A percentile compares a stretch with the other conserved stretches of the same genome.
phyloP scores from a whole-genome alignment of 2,329 filamentous ascomycete species.

The Ophiognomonia clavigignenti-juglandacearum region DNA sequence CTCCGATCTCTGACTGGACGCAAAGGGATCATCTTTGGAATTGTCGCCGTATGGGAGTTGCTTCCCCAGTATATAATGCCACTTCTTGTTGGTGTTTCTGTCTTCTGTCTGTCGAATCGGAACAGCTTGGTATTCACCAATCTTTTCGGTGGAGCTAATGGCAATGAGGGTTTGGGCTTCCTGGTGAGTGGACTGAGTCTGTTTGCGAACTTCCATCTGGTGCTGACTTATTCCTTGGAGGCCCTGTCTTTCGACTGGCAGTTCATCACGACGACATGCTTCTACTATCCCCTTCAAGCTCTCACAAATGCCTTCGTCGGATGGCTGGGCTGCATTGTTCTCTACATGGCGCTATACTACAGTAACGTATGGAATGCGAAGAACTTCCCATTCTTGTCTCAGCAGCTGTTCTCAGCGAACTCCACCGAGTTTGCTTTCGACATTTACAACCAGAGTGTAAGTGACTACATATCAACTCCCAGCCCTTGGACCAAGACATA shows the following conservation, averaged over 20 bases:
- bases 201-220: neutral
- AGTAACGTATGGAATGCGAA: conserved; percentile 31
- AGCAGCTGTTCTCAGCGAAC: conserved; percentile 31
- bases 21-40: conserved; percentile 29
- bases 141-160: conserved; percentile 42
- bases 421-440: conserved; percentile 31
- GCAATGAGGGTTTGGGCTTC: conserved; percentile 32
- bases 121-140: conserved; percentile 39
- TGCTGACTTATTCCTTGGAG: neutral
- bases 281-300: conserved; percentile 33
- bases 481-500: neutral
- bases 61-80: conserved; percentile 43
- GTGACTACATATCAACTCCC: neutral
- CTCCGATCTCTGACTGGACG: too few species aligned
- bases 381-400: conserved; percentile 27
- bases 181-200: conserved; percentile 19
- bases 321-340: conserved; percentile 27
- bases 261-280: conserved; percentile 30
- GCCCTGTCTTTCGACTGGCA: conserved; percentile 37
- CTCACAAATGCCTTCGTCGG: conserved; percentile 32
- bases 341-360: conserved; percentile 36
- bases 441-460: conserved; percentile 35
- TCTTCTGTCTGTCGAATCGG: conserved; percentile 42
- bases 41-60: conserved; percentile 41
- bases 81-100: conserved; percentile 31